Evolutionary conservation across 495 filamentous ascomycete species (phyloP).

Genomic region (Pseudomonodictys pantanalensis): DNA sequence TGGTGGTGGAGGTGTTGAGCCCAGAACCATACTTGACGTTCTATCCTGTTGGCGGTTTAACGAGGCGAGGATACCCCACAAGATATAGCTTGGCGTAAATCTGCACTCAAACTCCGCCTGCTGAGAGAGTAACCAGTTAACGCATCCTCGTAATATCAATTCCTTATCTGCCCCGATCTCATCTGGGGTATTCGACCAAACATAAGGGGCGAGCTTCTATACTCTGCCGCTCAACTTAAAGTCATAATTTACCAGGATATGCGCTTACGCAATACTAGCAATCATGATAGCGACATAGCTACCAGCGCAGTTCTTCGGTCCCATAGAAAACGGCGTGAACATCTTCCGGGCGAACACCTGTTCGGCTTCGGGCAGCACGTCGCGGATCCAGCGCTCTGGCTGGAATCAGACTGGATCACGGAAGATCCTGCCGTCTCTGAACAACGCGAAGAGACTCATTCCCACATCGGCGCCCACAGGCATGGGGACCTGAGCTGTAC

Average conservation of each 20-base stretch:
- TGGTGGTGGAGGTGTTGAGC: no score
- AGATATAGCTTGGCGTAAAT: no score
- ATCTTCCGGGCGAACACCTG: slow-evolving; percentile 7
- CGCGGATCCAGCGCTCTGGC: slow-evolving; percentile 15
- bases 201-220: neutral
- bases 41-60: no score
- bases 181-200: slow-evolving; percentile 13
- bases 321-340: slow-evolving; percentile 15
- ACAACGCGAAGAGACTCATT: slow-evolving; percentile 18
- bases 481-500: neutral
- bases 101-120: no score
- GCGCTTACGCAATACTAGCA: slow-evolving; percentile 8
- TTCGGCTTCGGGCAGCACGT: slow-evolving; percentile 4
- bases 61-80: no score
- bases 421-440: slow-evolving; percentile 13
- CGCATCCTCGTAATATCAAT: slow-evolving; percentile 1
- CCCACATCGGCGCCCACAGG: slow-evolving; percentile 9
- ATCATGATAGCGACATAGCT: slow-evolving; percentile 17
- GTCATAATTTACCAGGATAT: slow-evolving; percentile 12
- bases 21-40: no score
- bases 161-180: slow-evolving; percentile 2
- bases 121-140: neutral
- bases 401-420: slow-evolving; percentile 7
- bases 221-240: neutral
- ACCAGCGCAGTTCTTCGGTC: slow-evolving; percentile 12